Evolutionary conservation across 768 basidiomycete species (phyloP), one percentile per base, ranked within the genome.

Genomic region (Naganishia kalamii): DNA sequence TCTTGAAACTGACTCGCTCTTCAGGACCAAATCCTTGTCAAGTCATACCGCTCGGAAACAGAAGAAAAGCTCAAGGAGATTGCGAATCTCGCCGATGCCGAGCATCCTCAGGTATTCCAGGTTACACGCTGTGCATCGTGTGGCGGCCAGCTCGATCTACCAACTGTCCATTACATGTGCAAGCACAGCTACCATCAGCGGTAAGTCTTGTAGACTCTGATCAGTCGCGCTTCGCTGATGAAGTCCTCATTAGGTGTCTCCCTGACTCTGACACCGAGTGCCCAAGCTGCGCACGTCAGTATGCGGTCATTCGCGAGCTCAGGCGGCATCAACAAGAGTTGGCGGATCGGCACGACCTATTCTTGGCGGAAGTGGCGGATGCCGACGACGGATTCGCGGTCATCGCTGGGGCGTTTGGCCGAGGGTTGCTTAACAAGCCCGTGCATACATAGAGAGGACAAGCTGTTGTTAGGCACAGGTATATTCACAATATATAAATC

Each of bases 111-210:
- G 21, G 88, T 97, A 23, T 96, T 97, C 82, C 92, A 97, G 74
- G 89, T 94, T 66, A 93, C 92, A 8, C 83, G 92, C 44, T 98
- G 96, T 77, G 87, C 93, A 23, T 84, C 87, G 4, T 98, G 96
- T 76, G 84, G 86, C 17, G 90, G 87, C 0, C 90, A 89, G 70
- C 84, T 98, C 66, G 93, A 97, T 75, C 84, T 97, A 11, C 94
- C 96, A 0, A 88, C 85, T 69, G 83, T 98, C 6, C 93, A 98
- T 77, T 98, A 97, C 74, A 96, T 98, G 94, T 99, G 94, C 78
- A 87, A 88, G 72, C 96, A 98, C 75, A 92, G 90, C 67, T 98
- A 90, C 80, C 96, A 99, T 75, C 91, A 94, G 75, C 83, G 92
- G 90, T 90, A 60, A 47, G 79, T 74, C 23, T 17, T 19, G 7